Evolutionary conservation across 2,329 filamentous ascomycete species (phyloP).

Genomic region (Pseudocercospora musae): DNA sequence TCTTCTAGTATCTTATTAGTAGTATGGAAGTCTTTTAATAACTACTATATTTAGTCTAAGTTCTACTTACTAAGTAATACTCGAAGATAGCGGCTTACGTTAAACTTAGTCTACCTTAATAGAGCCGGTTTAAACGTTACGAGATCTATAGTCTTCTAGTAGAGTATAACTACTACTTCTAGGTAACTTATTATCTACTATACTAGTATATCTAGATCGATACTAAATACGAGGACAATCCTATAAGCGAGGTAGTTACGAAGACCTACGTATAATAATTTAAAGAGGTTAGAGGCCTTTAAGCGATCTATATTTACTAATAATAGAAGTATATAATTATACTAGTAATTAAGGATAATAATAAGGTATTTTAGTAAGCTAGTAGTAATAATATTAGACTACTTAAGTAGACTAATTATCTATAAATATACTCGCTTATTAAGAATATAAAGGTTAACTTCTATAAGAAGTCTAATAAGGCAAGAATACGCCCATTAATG

Average conservation of each 20-base stretch:
- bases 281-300: background rate
- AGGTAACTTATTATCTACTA: background rate
- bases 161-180: background rate
- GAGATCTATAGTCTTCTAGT: no score
- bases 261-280: background rate
- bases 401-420: background rate
- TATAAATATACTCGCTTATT: background rate
- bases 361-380: background rate
- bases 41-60: background rate
- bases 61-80: background rate
- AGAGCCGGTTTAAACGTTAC: background rate
- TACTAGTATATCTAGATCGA: background rate
- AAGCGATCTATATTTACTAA: background rate
- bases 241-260: background rate
- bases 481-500: no score
- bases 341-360: background rate
- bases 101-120: background rate
- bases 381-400: background rate
- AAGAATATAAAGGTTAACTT: no score
- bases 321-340: background rate
- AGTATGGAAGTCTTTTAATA: no score
- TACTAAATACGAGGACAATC: background rate
- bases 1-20: no score
- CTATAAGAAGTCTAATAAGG: no score
- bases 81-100: background rate